A percentile compares a stretch with the other conserved stretches of the same genome.
These are phyloP conservation scores for Xylaria cubensis DNA, from an alignment of 495 filamentous ascomycete species.

Conservation along the genomic window DNA sequence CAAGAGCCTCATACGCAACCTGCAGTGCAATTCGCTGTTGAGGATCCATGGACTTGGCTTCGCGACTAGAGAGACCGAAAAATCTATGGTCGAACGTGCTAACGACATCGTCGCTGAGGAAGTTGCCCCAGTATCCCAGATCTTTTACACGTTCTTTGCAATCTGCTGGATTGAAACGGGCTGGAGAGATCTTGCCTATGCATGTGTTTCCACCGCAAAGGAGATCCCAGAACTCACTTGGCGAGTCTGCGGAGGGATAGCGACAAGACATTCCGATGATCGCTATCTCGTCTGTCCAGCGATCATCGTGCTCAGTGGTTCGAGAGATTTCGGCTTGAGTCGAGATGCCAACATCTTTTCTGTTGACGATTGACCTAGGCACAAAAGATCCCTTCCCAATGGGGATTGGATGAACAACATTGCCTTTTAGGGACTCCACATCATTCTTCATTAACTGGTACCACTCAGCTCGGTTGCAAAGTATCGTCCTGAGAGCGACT, in stretches of 20 bases:
- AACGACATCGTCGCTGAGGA: constrained; percentile 32
- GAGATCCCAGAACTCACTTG: constrained; percentile 37
- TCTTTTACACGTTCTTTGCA: not conserved
- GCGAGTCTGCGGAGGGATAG: constrained; percentile 42
- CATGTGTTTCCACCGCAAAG: constrained; percentile 26
- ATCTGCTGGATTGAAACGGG: constrained; percentile 4
- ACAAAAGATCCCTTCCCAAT: constrained; percentile 9
- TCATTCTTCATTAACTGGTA: constrained; percentile 23
- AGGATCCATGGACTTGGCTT: constrained; percentile 58
- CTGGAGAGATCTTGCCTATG: constrained; percentile 1
- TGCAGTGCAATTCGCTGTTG: constrained; percentile 59
- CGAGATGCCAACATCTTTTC: not conserved
- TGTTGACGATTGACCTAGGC: not conserved
- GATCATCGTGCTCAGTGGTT: not conserved
- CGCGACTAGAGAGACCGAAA: constrained; percentile 52
- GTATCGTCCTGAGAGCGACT: constrained; percentile 26
- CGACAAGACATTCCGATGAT: constrained; percentile 54
- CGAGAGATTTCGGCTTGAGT: not conserved
- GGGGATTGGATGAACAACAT: not conserved
- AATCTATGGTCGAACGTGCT: constrained; percentile 45
- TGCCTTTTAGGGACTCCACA: not conserved
- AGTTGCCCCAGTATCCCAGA: constrained; percentile 38
- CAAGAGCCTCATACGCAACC: constrained; percentile 55
- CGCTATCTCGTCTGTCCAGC: constrained; percentile 40
- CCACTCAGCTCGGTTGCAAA: constrained; percentile 27